Percentiles rank a stretch among this genome's conserved stretches.
phyloP scores from a whole-genome alignment of 306 rosid genomes.

The Gastrolobium bilobum region DNA sequence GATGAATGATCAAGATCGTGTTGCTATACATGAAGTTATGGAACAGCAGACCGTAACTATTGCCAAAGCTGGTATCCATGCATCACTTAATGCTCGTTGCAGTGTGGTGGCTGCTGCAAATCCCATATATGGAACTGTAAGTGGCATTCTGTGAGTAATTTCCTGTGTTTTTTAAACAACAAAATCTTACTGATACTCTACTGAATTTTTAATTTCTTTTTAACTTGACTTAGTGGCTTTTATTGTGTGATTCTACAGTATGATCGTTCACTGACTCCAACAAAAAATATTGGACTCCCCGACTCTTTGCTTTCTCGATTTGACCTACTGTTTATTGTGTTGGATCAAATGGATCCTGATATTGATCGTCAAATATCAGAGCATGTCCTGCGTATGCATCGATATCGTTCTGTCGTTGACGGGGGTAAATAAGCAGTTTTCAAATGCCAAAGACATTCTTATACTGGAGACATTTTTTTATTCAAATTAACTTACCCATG shows the following conservation, averaged over 20 bases:
- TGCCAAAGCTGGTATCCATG: conserved; percentile 99
- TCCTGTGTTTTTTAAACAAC: conserved; percentile 9
- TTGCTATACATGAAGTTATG: conserved; percentile 99
- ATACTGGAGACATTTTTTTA: conserved; percentile 31
- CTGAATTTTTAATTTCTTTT: conserved; percentile 36
- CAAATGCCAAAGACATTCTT: conserved; percentile 35
- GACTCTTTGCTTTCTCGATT: conserved; percentile 98
- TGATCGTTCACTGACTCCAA: conserved; percentile 99
- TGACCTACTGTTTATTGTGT: conserved; percentile 91
- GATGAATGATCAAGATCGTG: conserved; percentile 98
- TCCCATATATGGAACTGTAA: conserved; percentile 99
- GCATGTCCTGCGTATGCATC: conserved; percentile 98
- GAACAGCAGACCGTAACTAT: conserved; percentile 99
- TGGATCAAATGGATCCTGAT: conserved; percentile 99
- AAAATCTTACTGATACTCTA: background rate
- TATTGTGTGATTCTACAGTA: conserved; percentile 62
- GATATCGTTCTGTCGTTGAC: conserved; percentile 78
- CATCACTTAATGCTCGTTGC: conserved; percentile 96
- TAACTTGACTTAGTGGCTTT: conserved; percentile 28
- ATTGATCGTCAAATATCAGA: conserved; percentile 92
- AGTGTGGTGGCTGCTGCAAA: conserved; percentile 99
- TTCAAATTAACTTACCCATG: conserved; percentile 41
- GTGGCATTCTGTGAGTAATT: conserved; percentile 47
- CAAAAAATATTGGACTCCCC: conserved; percentile 97
- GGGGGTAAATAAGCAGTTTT: conserved; percentile 73